Percentiles rank a stretch among this genome's conserved stretches.
Conservation (phyloP, 2,329 filamentous ascomycete genomes). For the Neurospora sp. region DNA sequence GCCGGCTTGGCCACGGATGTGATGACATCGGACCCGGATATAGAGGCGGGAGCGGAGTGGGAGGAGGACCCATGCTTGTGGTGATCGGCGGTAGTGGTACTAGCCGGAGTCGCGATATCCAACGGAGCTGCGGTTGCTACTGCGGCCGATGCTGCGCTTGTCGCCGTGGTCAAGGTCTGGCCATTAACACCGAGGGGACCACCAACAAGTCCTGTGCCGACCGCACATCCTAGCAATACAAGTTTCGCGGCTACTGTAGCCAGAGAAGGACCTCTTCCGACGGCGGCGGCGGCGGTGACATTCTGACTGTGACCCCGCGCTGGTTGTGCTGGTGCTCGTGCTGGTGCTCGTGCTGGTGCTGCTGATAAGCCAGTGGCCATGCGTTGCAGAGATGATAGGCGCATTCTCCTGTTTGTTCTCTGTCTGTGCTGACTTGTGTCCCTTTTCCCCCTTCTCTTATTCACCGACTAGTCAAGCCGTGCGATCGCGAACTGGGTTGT, state of each 20-base stretch:
- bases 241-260: not conserved
- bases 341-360: not conserved
- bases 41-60: not conserved
- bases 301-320: not conserved
- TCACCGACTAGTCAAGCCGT: not conserved
- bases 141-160: not conserved
- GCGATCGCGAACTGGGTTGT: not conserved
- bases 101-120: not conserved
- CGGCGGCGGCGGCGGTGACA: not conserved
- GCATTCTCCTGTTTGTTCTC: not conserved
- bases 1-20: constrained; percentile 3
- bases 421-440: not conserved
- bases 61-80: not conserved
- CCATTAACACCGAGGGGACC: not conserved
- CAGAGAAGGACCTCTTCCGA: not conserved
- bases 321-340: not conserved
- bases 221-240: not conserved
- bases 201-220: not conserved
- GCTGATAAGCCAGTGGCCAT: not conserved
- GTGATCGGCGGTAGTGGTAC: not conserved
- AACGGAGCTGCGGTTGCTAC: not conserved
- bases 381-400: not conserved
- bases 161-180: not conserved
- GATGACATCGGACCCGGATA: not conserved
- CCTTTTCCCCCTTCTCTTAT: not conserved